A percentile compares a stretch with the other conserved stretches of the same genome.
These are phyloP conservation scores for Pseudogymnoascus sp. DNA, from an alignment of 2,329 filamentous ascomycete genomes.

Conservation along the genomic window DNA sequence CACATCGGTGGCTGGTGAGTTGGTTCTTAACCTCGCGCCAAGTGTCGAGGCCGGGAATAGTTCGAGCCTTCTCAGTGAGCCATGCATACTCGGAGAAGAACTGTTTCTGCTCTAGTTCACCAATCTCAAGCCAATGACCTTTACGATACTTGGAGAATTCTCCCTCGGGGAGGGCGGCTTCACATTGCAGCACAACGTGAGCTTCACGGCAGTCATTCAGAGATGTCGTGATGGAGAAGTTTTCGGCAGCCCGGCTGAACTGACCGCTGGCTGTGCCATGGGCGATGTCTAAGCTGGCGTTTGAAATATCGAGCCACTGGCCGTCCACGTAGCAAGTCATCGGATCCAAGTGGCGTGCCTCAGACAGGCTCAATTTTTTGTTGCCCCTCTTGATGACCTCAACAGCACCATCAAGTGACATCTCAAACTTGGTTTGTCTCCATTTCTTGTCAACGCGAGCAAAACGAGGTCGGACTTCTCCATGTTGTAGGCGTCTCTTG, in stretches of 20 bases:
- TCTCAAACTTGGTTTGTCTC: conserved; percentile 28
- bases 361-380: not conserved
- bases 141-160: conserved; percentile 12
- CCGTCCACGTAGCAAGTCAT: conserved; percentile 10
- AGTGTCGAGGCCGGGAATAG: conserved; percentile 9
- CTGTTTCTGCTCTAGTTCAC: conserved; percentile 20
- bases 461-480: conserved; percentile 37
- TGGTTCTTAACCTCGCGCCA: conserved; percentile 10
- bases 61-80: conserved; percentile 25
- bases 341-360: not conserved
- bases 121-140: conserved; percentile 20
- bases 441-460: conserved; percentile 39
- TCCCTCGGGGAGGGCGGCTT: not conserved
- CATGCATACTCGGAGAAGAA: conserved; percentile 27
- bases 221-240: not conserved
- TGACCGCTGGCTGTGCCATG: not conserved
- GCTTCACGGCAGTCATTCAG: not conserved
- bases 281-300: not conserved
- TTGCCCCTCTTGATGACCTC: not conserved
- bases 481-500: conserved; percentile 36
- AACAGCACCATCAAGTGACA: conserved; percentile 3
- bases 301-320: conserved; percentile 8
- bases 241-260: not conserved
- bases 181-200: not conserved
- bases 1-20: conserved; percentile 12